Conservation (phyloP, 2,329 filamentous ascomycete genomes). For the Epichloe sp. region DNA sequence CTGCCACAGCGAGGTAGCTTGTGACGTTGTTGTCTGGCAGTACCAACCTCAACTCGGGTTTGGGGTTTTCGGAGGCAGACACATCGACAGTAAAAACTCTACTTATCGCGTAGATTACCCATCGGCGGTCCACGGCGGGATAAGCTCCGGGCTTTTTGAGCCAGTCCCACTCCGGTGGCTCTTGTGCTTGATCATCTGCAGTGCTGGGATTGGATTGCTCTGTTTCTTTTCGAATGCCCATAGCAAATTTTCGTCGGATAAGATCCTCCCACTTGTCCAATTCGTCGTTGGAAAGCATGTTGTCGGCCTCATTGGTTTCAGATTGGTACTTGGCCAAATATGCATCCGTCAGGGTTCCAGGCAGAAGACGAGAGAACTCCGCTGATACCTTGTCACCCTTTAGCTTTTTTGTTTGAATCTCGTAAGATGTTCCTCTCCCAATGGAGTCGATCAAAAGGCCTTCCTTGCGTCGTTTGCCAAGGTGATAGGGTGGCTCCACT, state of each 20-base stretch:
- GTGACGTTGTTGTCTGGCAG: constrained; percentile 41
- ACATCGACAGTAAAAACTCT: constrained; percentile 44
- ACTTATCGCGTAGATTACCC: constrained; percentile 50
- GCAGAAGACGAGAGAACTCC: constrained; percentile 25
- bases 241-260: constrained; percentile 34
- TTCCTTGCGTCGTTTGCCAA: constrained; percentile 42
- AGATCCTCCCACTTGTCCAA: constrained; percentile 36
- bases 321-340: constrained; percentile 33
- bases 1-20: constrained; percentile 46
- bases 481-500: constrained; percentile 45
- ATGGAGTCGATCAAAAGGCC: constrained; percentile 63
- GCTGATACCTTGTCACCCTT: constrained; percentile 18
- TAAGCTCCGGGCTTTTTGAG: constrained; percentile 30
- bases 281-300: constrained; percentile 31
- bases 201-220: constrained; percentile 3
- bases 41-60: constrained; percentile 19
- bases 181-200: constrained; percentile 12
- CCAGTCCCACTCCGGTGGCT: constrained; percentile 38
- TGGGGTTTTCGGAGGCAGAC: constrained; percentile 25
- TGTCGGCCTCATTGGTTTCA: constrained; percentile 35
- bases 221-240: constrained; percentile 20
- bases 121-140: constrained; percentile 47
- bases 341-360: constrained; percentile 36
- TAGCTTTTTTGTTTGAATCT: constrained; percentile 21
- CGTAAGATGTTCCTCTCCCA: constrained; percentile 43